phyloP scores from a whole-genome alignment of 768 basidiomycete species.

The Serpula lacrymans region DNA sequence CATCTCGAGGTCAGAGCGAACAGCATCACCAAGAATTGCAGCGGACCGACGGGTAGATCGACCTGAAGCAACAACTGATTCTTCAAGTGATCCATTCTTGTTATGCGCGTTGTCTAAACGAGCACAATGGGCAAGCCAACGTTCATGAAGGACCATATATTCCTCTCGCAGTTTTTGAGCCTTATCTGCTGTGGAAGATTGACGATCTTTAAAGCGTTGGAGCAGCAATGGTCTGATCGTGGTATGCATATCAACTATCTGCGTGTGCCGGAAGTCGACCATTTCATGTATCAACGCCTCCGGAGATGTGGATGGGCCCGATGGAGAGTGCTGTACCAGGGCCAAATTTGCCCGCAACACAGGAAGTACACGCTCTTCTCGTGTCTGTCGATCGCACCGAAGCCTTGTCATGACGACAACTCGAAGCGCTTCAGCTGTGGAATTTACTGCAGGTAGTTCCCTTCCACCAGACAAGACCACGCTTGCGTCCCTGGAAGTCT shows the following conservation, averaged over 20 bases:
- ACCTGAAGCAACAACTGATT: slow-evolving; percentile 38
- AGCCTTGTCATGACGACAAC: slow-evolving; percentile 61
- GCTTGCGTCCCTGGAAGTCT: too few species aligned
- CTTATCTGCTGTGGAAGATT: slow-evolving; percentile 51
- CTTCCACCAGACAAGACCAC: too few species aligned
- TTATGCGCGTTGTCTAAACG: slow-evolving; percentile 52
- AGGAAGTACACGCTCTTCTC: slow-evolving; percentile 59
- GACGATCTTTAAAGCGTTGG: slow-evolving; percentile 52
- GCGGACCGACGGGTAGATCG: slow-evolving; percentile 74
- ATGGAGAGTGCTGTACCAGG: slow-evolving; percentile 32
- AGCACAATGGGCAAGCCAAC: slow-evolving; percentile 71
- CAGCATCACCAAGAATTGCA: slow-evolving; percentile 77
- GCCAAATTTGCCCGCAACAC: slow-evolving; percentile 59
- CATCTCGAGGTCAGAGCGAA: slow-evolving; percentile 94
- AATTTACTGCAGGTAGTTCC: too few species aligned
- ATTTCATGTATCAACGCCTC: slow-evolving; percentile 49
- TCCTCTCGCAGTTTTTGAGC: slow-evolving; percentile 54
- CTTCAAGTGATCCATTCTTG: slow-evolving; percentile 31
- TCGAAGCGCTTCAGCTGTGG: slow-evolving; percentile 58
- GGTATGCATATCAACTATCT: slow-evolving; percentile 36
- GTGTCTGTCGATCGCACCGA: slow-evolving; percentile 56
- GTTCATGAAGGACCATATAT: slow-evolving; percentile 65
- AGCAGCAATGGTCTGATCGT: slow-evolving; percentile 47
- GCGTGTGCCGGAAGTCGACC: slow-evolving; percentile 31
- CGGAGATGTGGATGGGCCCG: slow-evolving; percentile 31